Base-by-base conservation (phyloP, 352 stramenopile genomes). In the Globisporangium orthogonon region DNA sequence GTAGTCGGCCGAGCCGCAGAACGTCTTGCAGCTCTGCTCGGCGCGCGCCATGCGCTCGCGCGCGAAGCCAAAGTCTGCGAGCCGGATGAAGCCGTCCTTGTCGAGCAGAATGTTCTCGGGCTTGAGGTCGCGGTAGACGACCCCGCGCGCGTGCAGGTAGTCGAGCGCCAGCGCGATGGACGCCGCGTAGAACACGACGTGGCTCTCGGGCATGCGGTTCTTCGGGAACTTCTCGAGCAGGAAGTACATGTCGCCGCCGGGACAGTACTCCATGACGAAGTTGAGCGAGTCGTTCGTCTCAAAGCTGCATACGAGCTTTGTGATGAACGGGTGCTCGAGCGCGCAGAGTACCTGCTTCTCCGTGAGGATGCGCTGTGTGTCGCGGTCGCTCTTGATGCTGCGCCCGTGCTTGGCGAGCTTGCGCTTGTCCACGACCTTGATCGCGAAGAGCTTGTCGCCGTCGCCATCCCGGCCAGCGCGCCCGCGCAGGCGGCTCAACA, bases 181-280 rank as follows among this genome's bases (percentile, higher is more conserved):
- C 14, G 97, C 95, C 0, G 95, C 88, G 71, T 99, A 99, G 73
- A 99, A 99, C 49, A 87, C 71, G 2, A 97, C 91, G 49, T 95
- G 73, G 7, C 71, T 50, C 74, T 98, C 96, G 0, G 84, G 74
- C 55, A 99, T 96, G 52, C 97, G 97, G 56, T 93, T 86, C 53
- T 97, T 94, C 4, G 89, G 62, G 31, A 85, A 89, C 54, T 91
- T 90, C 62, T 92, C 85, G 23, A 97, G 69, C 67, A 98, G 65
- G 69, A 97, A 97, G 70, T 98, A 98, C 68, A 98, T 85, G 67
- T 98, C 97, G 33, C 97, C 97, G 46, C 97, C 97, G 17, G 95
- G 87, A 65, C 96, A 99, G 76, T 98, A 99, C 70, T 99, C 97
- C 31, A 99, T 79, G 23, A 99, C 96, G 67, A 99, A 99, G 66